phyloP scores from a whole-genome alignment of 805 yeast species.

The Ogataea haglerorum region DNA sequence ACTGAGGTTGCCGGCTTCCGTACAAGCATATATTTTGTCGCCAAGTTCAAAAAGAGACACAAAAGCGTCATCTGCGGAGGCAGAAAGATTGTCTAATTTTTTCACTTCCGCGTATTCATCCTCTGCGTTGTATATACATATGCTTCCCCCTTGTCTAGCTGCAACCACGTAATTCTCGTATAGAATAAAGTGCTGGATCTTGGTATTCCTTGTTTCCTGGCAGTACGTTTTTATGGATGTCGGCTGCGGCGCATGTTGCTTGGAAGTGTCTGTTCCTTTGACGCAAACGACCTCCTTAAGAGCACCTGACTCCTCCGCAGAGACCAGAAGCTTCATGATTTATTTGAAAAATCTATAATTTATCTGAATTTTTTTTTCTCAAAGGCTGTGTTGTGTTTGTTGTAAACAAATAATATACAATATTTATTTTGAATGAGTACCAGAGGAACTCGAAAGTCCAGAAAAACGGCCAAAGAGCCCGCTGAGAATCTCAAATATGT shows the following conservation, averaged over 20 bases:
- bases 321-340: constrained; percentile 56
- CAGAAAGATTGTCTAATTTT: constrained; percentile 14
- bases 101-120: constrained; percentile 20
- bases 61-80: constrained; percentile 33
- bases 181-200: constrained; percentile 32
- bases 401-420: constrained; percentile 8
- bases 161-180: constrained; percentile 38
- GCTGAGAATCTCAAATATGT: constrained; percentile 17
- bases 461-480: not conserved
- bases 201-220: constrained; percentile 31
- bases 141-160: constrained; percentile 41
- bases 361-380: constrained; percentile 2
- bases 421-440: constrained; percentile 2
- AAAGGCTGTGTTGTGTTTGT: constrained; percentile 11
- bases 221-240: constrained; percentile 39
- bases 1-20: constrained; percentile 32
- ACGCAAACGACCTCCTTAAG: constrained; percentile 61
- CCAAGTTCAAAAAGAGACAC: constrained; percentile 33
- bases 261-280: constrained; percentile 77
- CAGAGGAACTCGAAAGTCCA: constrained; percentile 6
- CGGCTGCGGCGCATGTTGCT: constrained; percentile 64
- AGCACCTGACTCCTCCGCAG: constrained; percentile 67
- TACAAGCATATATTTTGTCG: constrained; percentile 31
- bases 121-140: constrained; percentile 37
- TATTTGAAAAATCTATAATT: not conserved